phyloP scores from a whole-genome alignment of 805 yeast species.

The Saturnispora silvae region DNA sequence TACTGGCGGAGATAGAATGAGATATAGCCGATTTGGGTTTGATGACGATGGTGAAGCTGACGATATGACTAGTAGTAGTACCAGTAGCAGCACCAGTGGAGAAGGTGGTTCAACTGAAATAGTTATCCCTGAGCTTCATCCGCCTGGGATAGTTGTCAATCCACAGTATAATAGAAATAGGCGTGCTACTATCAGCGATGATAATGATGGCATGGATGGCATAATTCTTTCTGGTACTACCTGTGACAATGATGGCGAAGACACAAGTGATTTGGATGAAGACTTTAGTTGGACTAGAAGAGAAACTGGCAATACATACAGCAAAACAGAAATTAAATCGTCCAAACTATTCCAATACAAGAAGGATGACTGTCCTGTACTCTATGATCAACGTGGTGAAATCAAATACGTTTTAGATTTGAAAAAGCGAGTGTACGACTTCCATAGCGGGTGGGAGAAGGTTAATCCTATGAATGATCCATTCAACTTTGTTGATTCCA shows the following conservation, averaged over 20 bases:
- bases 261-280: background rate
- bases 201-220: background rate
- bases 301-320: constrained; percentile 6
- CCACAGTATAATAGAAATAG: too few species aligned
- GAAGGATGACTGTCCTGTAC: constrained; percentile 4
- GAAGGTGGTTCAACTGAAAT: background rate
- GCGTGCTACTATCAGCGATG: background rate
- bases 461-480: constrained; percentile 13
- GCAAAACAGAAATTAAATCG: background rate
- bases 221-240: too few species aligned
- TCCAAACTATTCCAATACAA: constrained; percentile 2
- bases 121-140: background rate
- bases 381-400: background rate
- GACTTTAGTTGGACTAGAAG: constrained; percentile 3
- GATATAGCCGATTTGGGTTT: too few species aligned
- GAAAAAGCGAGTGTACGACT: background rate
- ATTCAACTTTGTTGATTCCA: constrained; percentile 19
- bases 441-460: background rate
- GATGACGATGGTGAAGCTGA: background rate
- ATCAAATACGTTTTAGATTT: background rate
- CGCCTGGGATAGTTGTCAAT: too few species aligned
- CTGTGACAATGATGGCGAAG: background rate
- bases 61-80: background rate
- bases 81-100: background rate
- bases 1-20: too few species aligned